Evolutionary conservation across 306 rosid genomes (phyloP).

Genomic region (Lathyrus oleraceus): DNA sequence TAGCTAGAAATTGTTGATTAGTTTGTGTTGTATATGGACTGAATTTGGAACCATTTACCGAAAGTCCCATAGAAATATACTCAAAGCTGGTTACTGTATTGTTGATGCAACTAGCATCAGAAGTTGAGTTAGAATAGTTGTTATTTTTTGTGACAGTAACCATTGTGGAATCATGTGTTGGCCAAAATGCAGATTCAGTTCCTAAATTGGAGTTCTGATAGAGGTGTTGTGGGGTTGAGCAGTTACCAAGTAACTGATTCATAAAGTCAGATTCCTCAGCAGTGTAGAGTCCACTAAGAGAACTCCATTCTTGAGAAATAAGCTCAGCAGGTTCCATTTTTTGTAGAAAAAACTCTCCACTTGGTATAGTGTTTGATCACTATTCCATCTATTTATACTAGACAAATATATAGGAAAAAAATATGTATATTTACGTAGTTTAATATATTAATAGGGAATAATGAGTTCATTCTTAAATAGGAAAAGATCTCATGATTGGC

Average conservation of each 20-base stretch:
- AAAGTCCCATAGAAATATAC: conserved; percentile 30
- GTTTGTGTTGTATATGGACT: conserved; percentile 33
- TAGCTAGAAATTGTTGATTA: conserved; percentile 37
- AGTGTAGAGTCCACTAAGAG: conserved; percentile 52
- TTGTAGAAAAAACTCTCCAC: conserved; percentile 16
- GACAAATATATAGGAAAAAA: background rate
- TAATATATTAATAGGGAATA: background rate
- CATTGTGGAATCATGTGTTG: conserved; percentile 42
- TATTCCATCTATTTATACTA: conserved; percentile 44
- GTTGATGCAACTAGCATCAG: background rate
- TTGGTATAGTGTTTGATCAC: conserved; percentile 24
- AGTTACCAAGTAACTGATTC: conserved; percentile 49
- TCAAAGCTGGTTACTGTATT: conserved; percentile 37
- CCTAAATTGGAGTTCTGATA: conserved; percentile 43
- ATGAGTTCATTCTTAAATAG: conserved; percentile 30
- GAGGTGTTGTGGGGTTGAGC: conserved; percentile 15
- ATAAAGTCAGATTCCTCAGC: conserved; percentile 63
- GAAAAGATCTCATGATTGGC: conserved; percentile 28
- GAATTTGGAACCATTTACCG: conserved; percentile 29
- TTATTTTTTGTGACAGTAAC: conserved; percentile 31
- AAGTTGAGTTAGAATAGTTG: conserved; percentile 27
- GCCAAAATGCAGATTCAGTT: conserved; percentile 55
- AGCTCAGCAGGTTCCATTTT: conserved; percentile 54
- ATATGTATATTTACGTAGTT: background rate
- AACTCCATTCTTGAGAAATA: conserved; percentile 64